Conservation (phyloP, 805 yeast species). For the Yamadazyma scolyti region DNA sequence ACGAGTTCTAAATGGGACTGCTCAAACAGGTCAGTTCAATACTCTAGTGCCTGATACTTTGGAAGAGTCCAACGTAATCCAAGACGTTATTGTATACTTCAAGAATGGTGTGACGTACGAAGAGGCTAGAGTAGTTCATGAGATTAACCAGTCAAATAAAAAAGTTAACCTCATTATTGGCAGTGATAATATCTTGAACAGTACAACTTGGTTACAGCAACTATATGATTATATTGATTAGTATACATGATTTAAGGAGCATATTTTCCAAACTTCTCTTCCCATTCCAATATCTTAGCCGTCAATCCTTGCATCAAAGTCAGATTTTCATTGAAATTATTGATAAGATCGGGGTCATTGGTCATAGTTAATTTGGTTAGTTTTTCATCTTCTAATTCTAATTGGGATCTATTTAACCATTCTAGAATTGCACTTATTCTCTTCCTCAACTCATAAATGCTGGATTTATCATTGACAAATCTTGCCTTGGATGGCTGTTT, state of each 20-base stretch:
- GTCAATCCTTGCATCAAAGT: constrained; percentile 70
- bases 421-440: constrained; percentile 88
- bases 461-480: constrained; percentile 69
- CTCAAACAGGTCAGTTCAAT: constrained; percentile 9
- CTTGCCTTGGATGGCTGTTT: constrained; percentile 81
- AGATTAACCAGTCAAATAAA: constrained; percentile 46
- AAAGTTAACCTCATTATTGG: constrained; percentile 75
- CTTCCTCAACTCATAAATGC: constrained; percentile 79
- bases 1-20: constrained; percentile 12
- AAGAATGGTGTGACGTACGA: constrained; percentile 93
- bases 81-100: constrained; percentile 67
- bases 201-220: constrained; percentile 28
- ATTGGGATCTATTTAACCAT: constrained; percentile 82
- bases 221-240: constrained; percentile 30
- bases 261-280: constrained; percentile 59
- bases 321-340: constrained; percentile 57
- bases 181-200: constrained; percentile 45
- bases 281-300: constrained; percentile 72
- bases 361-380: constrained; percentile 49
- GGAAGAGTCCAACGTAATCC: constrained; percentile 7
- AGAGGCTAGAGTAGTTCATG: constrained; percentile 80
- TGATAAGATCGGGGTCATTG: constrained; percentile 35
- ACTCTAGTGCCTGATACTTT: constrained; percentile 38
- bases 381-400: constrained; percentile 75
- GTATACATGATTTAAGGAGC: constrained; percentile 23